These are phyloP conservation scores for Phanerochaete carnosa DNA, from an alignment of 768 basidiomycete species.

Conservation along the genomic window DNA sequence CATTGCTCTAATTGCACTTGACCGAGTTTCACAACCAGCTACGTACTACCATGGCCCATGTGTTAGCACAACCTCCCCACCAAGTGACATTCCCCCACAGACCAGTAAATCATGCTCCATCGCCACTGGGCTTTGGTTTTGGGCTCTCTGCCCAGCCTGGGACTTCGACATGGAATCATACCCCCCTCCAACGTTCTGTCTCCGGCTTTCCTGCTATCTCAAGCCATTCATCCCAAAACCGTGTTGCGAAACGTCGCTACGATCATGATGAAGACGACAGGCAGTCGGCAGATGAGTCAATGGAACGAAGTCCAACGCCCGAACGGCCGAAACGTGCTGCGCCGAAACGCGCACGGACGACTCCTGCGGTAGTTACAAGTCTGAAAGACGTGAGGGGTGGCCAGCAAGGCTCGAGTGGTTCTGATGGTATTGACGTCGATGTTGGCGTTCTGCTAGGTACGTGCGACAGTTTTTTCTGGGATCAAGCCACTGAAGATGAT, in stretches of 20 bases:
- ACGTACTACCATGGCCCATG: slow-evolving; percentile 59
- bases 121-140: slow-evolving; percentile 74
- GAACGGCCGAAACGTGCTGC: slow-evolving; percentile 69
- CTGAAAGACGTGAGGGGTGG: slow-evolving; percentile 34
- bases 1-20: slow-evolving; percentile 8
- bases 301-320: slow-evolving; percentile 85
- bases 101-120: slow-evolving; percentile 55
- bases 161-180: slow-evolving; percentile 45
- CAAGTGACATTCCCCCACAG: slow-evolving; percentile 63
- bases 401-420: slow-evolving; percentile 42
- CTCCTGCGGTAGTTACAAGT: slow-evolving; percentile 28
- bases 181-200: not conserved
- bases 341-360: slow-evolving; percentile 62
- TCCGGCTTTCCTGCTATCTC: slow-evolving; percentile 47
- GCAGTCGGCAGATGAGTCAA: slow-evolving; percentile 56
- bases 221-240: slow-evolving; percentile 40
- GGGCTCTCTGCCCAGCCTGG: slow-evolving; percentile 48
- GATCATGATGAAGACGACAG: slow-evolving; percentile 66
- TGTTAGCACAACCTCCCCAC: slow-evolving; percentile 48
- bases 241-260: slow-evolving; percentile 58
- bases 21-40: slow-evolving; percentile 9
- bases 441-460: slow-evolving; percentile 78
- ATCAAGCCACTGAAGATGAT: slow-evolving; percentile 8
- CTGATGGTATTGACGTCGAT: slow-evolving; percentile 64
- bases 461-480: slow-evolving; percentile 23